Evolutionary conservation across 352 stramenopile genomes (phyloP), one percentile per base, ranked within the genome.

Genomic region (Globisporangium yorkense): DNA sequence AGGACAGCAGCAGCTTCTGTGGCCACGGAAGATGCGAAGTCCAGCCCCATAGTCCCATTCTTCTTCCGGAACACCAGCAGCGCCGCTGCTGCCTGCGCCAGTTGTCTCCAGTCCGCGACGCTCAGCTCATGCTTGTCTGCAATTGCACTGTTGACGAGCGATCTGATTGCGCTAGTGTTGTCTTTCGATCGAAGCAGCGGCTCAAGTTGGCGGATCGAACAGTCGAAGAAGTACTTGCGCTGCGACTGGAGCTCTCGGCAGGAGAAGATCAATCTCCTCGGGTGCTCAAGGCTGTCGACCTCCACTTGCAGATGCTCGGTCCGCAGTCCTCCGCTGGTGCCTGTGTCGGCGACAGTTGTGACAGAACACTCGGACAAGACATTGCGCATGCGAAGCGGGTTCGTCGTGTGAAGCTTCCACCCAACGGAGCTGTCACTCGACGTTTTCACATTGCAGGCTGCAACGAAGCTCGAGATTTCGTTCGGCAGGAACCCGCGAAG

Each of bases 201-300:
- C 13, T 65, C 43, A 3, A 89, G 24, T 24, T 77, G 55, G 21
- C 76, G 39, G 24, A 66, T 72, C 3, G 75, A 79, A 21, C 63
- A 84, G 48, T 87, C 75, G 5, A 74, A 59, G 24, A 67, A 75
- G 35, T 84, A 87, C 24, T 56, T 62, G 2, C 68, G 71, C 12
- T 68, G 75, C 5, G 75, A 71, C 27, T 87, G 68, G 1, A 75
- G 50, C 44, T 89, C 74, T 29, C 66, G 64, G 29, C 65, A 85
- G 2, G 75, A 87, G 49, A 87, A 87, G 44, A 80, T 63, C 2
- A 89, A 59, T 3, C 75, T 66, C 2, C 63, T 62, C 21, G 80
- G 73, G 8, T 68, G 61, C 15, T 65, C 48, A 24, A 77, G 56
- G 37, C 73, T 41, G 39, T 89, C 73, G 1, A 82, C 52, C 41